A percentile compares a stretch with the other conserved stretches of the same genome.
Conservation (phyloP, 2,329 filamentous ascomycete genomes). For the Rosellinia necatrix region DNA sequence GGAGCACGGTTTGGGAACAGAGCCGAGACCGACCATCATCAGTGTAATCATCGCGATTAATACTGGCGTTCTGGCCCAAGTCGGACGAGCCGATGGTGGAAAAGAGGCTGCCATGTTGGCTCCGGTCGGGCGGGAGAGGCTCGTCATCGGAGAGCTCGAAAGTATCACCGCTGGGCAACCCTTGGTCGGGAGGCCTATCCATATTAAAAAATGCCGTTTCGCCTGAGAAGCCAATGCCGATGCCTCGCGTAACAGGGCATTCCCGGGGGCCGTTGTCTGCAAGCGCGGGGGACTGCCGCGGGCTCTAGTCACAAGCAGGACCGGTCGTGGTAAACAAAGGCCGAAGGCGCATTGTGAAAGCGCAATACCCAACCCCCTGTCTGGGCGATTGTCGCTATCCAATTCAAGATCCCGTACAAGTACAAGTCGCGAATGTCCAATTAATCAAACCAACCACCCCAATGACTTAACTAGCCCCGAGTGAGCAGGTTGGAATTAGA, state of each 20-base stretch:
- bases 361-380: neutral
- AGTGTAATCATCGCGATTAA: conserved; percentile 35
- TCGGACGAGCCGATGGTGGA: conserved; percentile 25
- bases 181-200: conserved; percentile 15
- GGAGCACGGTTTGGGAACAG: neutral
- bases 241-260: conserved; percentile 27
- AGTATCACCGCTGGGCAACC: conserved; percentile 27
- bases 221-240: conserved; percentile 26
- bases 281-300: conserved; percentile 26
- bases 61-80: conserved; percentile 12
- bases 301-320: conserved; percentile 31
- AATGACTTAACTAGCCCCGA: neutral
- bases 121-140: conserved; percentile 15
- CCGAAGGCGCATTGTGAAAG: conserved; percentile 32
- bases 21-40: conserved; percentile 31
- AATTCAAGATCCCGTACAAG: neutral
- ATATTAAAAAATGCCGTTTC: conserved; percentile 23
- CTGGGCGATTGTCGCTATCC: neutral
- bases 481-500: neutral
- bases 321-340: conserved; percentile 26
- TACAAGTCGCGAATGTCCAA: neutral
- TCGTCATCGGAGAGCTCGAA: conserved; percentile 33
- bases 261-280: conserved; percentile 22
- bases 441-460: neutral
- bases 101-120: conserved; percentile 22